Conservation (phyloP, 768 basidiomycete genomes). For the Collybia sordida region DNA sequence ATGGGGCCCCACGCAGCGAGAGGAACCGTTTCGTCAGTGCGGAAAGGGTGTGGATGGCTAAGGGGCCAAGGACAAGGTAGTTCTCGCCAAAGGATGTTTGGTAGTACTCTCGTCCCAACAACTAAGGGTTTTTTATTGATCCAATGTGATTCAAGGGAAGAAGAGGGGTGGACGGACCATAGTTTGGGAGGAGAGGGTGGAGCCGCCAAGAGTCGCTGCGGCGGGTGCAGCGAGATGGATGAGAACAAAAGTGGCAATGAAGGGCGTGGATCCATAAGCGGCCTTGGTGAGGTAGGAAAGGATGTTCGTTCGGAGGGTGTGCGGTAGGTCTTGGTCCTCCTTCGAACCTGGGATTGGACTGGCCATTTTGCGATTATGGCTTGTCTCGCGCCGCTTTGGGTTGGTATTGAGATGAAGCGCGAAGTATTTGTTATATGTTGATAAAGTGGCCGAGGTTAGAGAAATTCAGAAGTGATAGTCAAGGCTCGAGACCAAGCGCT, state of each 20-base stretch:
- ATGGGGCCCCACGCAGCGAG: constrained; percentile 27
- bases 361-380: not conserved
- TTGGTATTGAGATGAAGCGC: too few species aligned
- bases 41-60: constrained; percentile 63
- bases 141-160: not conserved
- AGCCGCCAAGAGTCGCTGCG: constrained; percentile 70
- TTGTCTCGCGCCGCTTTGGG: too few species aligned
- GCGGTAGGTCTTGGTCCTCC: not conserved
- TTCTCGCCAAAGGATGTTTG: constrained; percentile 70
- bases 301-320: constrained; percentile 12
- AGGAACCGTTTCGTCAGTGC: constrained; percentile 61
- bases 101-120: constrained; percentile 86
- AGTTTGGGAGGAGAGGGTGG: constrained; percentile 62
- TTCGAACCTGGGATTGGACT: not conserved
- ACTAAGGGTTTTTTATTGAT: constrained; percentile 34
- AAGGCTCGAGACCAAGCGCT: not conserved
- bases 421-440: too few species aligned
- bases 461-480: too few species aligned
- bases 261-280: constrained; percentile 71
- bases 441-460: too few species aligned
- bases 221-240: constrained; percentile 81
- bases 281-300: constrained; percentile 46
- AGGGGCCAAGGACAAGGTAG: constrained; percentile 64
- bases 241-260: constrained; percentile 72
- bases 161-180: constrained; percentile 52